Base-by-base conservation (phyloP, 2,329 filamentous ascomycete species). In the Claviceps sp. region DNA sequence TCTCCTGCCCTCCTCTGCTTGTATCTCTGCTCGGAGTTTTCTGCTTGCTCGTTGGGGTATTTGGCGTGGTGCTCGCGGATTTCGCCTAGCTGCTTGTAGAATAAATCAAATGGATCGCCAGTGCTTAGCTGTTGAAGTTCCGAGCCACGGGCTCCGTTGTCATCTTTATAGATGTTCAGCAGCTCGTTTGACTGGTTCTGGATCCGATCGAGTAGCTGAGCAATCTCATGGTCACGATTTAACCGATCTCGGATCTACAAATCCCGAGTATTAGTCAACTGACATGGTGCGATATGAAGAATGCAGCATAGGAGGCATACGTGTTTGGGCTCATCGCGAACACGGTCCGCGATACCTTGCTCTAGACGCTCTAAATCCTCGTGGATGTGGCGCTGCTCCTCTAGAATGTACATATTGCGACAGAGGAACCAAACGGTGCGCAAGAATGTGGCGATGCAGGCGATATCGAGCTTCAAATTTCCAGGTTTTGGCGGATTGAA, bases 301-400 rank as follows among this genome's bases (percentile, higher is more conserved):
- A n/a, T 24, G 18, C 37, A 46, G 18, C 11, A 16, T 38, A 34
- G 49, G 18, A 11, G 51, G 74, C 82, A 67, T 73, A 90, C 88
- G 67, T 91, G 86, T 69, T 85, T 87, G 46, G 91, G 90, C 58
- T 97, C 89, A 59, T 96, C 88, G 56, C 82, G 77, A 55, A 94
- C 81, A 62, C 90, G 86, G 71, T 97, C 90, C 51, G 88, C 85
- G 62, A 96, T 85, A 51, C 87, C 93, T 67, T 95, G 88, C 71
- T 98, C 93, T 54, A 98, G 79, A 57, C 93, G 84, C 76, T 98
- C 93, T 49, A 98, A 74, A 70, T 98, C 93, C 79, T 98, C 93
- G 62, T 96, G 90, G 61, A 96, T 81, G 63, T 88, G 89, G 61
- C 93, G 81, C 71, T 97, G 86, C 61, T 97, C 90, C 74, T 98